These are phyloP conservation scores for Quercus bicolor DNA, from an alignment of 306 rosid genomes.

Conservation along the genomic window DNA sequence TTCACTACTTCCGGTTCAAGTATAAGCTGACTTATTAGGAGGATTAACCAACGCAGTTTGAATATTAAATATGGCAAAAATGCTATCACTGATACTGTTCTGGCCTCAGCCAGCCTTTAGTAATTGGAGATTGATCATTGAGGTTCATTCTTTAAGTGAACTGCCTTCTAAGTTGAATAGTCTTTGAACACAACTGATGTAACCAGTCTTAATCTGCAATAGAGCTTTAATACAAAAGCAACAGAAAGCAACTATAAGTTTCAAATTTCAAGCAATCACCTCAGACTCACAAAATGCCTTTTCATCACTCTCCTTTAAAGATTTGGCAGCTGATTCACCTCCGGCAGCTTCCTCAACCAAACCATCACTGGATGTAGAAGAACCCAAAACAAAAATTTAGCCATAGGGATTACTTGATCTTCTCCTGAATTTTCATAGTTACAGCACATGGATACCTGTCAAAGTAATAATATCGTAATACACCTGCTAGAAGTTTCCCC, in stretches of 20 bases:
- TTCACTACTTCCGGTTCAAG: conserved; percentile 68
- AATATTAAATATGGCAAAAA: conserved; percentile 9
- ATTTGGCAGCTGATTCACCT: conserved; percentile 53
- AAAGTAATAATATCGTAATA: conserved; percentile 77
- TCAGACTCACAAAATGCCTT: conserved; percentile 58
- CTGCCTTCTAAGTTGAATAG: neutral
- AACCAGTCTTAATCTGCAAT: neutral
- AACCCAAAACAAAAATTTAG: conserved; percentile 26
- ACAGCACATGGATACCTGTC: conserved; percentile 57
- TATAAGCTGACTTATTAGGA: conserved; percentile 14
- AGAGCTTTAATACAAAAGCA: conserved; percentile 7
- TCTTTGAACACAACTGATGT: conserved; percentile 7
- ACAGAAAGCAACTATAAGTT: conserved; percentile 8
- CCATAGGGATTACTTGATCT: conserved; percentile 4
- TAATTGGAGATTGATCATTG: neutral
- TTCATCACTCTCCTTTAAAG: conserved; percentile 52
- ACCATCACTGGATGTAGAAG: conserved; percentile 49
- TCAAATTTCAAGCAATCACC: conserved; percentile 37
- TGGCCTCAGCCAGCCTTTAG: neutral
- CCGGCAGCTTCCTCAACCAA: conserved; percentile 88
- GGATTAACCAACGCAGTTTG: conserved; percentile 23
- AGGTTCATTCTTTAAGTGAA: neutral
- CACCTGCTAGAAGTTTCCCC: conserved; percentile 75
- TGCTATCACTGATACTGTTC: neutral
- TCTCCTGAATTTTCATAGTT: conserved; percentile 3